A percentile compares a stretch with the other conserved stretches of the same genome.
These are phyloP conservation scores for Chamaecrista fasciculata DNA, from an alignment of 306 rosid genomes.

Conservation along the genomic window DNA sequence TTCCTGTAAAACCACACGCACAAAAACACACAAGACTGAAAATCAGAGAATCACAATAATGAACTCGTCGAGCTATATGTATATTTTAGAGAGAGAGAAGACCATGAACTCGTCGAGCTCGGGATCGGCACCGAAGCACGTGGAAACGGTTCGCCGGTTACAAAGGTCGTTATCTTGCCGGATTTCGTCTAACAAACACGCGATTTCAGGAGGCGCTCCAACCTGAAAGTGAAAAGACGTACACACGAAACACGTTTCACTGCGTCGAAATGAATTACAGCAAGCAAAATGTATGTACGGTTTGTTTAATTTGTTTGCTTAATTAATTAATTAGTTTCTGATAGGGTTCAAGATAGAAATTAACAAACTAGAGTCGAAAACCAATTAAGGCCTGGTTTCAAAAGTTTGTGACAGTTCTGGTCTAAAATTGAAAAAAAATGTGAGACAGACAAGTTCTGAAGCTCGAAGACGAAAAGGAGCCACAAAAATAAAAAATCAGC, in stretches of 20 bases:
- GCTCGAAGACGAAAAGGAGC: neutral
- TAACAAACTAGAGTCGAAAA: neutral
- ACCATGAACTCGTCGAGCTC: constrained; percentile 95
- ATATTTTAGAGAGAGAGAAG: constrained; percentile 22
- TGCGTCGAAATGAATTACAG: neutral
- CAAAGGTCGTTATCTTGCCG: constrained; percentile 57
- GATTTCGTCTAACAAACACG: constrained; percentile 63
- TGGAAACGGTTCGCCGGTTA: constrained; percentile 52
- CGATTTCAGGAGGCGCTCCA: constrained; percentile 85
- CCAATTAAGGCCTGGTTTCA: neutral
- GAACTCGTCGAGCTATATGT: neutral
- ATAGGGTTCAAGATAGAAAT: neutral
- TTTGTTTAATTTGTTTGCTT: no score
- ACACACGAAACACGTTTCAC: neutral
- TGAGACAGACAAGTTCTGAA: neutral
- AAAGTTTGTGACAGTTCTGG: no score
- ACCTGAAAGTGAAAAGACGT: no score
- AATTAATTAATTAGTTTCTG: no score
- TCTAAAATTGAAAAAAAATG: neutral
- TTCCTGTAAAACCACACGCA: constrained; percentile 44
- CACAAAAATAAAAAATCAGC: neutral
- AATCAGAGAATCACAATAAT: neutral
- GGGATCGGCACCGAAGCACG: constrained; percentile 87
- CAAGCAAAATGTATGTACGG: no score
- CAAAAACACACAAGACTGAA: neutral